Percentiles rank a stretch among this genome's conserved stretches.
phyloP scores from a whole-genome alignment of 805 yeast genomes.

The Danielia oregonensis region DNA sequence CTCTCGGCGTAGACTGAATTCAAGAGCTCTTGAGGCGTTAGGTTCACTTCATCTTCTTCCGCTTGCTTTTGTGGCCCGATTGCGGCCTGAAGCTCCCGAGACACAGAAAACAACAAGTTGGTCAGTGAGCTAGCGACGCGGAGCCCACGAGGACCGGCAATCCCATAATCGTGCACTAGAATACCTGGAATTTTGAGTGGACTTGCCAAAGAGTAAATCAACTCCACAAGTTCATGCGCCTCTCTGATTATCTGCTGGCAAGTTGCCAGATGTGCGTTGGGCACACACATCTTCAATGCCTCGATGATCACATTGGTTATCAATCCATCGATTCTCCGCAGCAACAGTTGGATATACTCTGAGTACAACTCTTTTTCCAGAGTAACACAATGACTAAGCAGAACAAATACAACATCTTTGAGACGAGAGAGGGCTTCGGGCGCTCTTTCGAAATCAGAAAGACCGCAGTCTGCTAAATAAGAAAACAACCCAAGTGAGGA shows the following conservation, averaged over 20 bases:
- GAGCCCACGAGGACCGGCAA: conserved; percentile 1
- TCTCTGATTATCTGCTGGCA: conserved; percentile 11
- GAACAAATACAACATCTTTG: conserved; percentile 9
- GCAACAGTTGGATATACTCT: conserved; percentile 11
- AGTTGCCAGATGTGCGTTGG: conserved; percentile 3
- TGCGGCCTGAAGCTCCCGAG: conserved; percentile 4
- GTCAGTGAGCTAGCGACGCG: conserved; percentile 7
- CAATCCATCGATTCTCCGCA: conserved; percentile 7
- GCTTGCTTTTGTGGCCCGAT: not conserved
- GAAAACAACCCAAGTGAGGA: conserved; percentile 12
- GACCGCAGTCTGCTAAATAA: conserved; percentile 10
- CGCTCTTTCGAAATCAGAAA: conserved; percentile 5
- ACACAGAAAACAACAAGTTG: conserved; percentile 2
- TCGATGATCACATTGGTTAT: conserved; percentile 9
- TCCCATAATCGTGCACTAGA: conserved; percentile 5
- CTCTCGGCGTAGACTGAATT: conserved; percentile 5
- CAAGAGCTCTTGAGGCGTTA: conserved; percentile 10
- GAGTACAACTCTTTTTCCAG: conserved; percentile 9
- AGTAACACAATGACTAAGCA: conserved; percentile 11
- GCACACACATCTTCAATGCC: conserved; percentile 9
- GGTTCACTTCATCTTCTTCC: conserved; percentile 2
- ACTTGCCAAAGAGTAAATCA: conserved; percentile 12
- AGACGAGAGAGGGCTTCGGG: conserved; percentile 10
- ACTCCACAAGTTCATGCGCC: conserved; percentile 8
- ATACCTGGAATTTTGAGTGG: conserved; percentile 10